Conservation (phyloP, 257 asterid species). For the Nicotiana noctiflora region DNA sequence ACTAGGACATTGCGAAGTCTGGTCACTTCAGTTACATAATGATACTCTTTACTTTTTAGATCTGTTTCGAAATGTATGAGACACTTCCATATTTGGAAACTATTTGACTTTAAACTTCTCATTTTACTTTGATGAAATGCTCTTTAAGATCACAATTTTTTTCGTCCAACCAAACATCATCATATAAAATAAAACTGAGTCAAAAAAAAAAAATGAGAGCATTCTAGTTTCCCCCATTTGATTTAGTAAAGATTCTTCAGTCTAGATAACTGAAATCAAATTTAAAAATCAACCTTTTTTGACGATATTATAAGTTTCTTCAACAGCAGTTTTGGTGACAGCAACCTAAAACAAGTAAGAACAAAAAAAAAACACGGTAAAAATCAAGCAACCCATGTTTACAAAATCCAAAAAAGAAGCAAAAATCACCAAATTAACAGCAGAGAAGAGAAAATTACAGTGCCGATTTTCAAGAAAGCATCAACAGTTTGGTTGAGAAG, state of each 20-base stretch:
- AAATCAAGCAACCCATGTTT: background rate
- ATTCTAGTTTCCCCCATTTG: no score
- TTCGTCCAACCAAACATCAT: no score
- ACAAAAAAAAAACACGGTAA: background rate
- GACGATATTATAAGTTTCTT: slow-evolving; percentile 51
- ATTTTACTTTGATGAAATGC: no score
- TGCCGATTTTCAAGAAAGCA: slow-evolving; percentile 72
- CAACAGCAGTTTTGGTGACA: slow-evolving; percentile 54
- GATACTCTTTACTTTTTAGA: no score
- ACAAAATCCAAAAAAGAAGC: background rate
- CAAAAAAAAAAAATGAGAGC: no score
- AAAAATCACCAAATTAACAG: no score
- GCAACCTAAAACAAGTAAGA: slow-evolving; percentile 48
- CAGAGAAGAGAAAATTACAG: slow-evolving; percentile 26
- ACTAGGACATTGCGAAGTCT: background rate
- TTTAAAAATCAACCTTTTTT: slow-evolving; percentile 32
- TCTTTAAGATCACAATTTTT: no score
- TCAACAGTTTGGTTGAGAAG: slow-evolving; percentile 62
- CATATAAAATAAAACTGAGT: no score
- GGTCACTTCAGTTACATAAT: background rate
- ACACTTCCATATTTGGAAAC: no score
- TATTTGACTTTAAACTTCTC: no score
- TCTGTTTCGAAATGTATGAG: no score
- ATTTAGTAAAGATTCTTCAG: no score
- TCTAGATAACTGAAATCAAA: background rate